Conservation (phyloP, 139 green algal genomes). For the Picochlorum sp. region DNA sequence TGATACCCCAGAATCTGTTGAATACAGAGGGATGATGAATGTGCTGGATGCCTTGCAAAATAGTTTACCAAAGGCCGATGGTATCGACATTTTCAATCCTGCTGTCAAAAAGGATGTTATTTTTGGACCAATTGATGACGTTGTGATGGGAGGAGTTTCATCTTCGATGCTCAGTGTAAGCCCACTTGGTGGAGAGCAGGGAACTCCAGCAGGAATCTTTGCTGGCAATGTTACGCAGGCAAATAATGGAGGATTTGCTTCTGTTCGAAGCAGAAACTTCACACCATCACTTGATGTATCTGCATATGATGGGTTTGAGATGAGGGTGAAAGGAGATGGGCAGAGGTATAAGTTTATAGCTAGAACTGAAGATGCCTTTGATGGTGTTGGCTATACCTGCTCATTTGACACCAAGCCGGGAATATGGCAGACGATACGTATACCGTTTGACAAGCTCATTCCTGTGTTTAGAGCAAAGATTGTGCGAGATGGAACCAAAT, state of each 20-base stretch:
- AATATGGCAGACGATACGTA: constrained; percentile 59
- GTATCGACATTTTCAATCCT: not conserved
- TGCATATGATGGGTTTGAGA: constrained; percentile 57
- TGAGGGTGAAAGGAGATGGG: constrained; percentile 62
- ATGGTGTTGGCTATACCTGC: constrained; percentile 71
- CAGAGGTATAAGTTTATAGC: constrained; percentile 35
- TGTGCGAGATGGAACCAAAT: constrained; percentile 21
- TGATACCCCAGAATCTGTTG: constrained; percentile 64
- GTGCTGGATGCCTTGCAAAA: constrained; percentile 31
- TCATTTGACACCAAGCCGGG: constrained; percentile 65
- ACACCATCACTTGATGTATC: constrained; percentile 64
- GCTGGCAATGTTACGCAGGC: constrained; percentile 63
- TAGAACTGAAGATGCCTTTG: constrained; percentile 56
- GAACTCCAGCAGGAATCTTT: constrained; percentile 44
- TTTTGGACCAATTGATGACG: constrained; percentile 85
- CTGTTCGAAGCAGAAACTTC: constrained; percentile 73
- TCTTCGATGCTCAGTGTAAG: constrained; percentile 36
- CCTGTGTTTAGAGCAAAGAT: constrained; percentile 74
- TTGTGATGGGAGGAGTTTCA: constrained; percentile 88
- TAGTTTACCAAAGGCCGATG: constrained; percentile 12
- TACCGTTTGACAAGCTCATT: constrained; percentile 76
- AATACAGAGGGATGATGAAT: constrained; percentile 42
- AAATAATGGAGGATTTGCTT: constrained; percentile 89
- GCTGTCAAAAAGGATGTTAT: constrained; percentile 8
- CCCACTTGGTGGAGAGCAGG: constrained; percentile 49